phyloP scores from a whole-genome alignment of 805 yeast genomes.

The Wickerhamiella musiphila region DNA sequence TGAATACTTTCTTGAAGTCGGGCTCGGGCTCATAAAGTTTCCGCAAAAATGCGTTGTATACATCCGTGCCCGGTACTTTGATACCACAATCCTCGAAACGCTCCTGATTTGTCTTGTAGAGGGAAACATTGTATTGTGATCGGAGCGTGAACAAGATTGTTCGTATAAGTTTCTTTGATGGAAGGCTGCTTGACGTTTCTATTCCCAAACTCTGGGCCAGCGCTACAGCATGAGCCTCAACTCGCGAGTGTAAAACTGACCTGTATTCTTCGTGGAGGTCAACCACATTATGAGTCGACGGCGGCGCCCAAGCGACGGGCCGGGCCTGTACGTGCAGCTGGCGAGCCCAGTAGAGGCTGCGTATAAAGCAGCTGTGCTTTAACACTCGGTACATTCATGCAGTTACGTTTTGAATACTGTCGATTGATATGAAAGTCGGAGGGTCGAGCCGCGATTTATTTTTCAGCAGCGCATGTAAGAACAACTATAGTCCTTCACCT shows the following conservation, averaged over 20 bases:
- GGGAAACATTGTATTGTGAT: neutral
- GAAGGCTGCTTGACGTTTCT: neutral
- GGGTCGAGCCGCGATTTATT: too few relatives aligned
- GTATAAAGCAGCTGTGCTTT: too few relatives aligned
- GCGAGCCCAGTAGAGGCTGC: too few relatives aligned
- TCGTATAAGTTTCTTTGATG: neutral
- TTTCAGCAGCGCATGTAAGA: too few relatives aligned
- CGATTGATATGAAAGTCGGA: too few relatives aligned
- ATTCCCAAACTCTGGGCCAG: neutral
- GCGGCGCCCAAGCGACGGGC: conserved; percentile 3
- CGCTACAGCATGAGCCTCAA: conserved; percentile 2
- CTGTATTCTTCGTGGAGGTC: conserved; percentile 9
- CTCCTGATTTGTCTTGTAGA: neutral
- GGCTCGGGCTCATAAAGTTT: conserved; percentile 2
- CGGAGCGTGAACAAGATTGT: neutral
- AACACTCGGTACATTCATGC: too few relatives aligned
- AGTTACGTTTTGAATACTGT: too few relatives aligned
- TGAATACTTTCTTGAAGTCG: neutral
- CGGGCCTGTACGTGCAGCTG: too few relatives aligned
- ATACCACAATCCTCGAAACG: neutral
- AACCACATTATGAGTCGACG: neutral
- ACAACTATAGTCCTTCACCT: too few relatives aligned
- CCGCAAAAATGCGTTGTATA: conserved; percentile 4
- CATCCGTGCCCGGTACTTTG: too few relatives aligned
- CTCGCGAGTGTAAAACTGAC: too few relatives aligned